phyloP scores from a whole-genome alignment of 2,329 filamentous ascomycete genomes.

The Chalara sp. region DNA sequence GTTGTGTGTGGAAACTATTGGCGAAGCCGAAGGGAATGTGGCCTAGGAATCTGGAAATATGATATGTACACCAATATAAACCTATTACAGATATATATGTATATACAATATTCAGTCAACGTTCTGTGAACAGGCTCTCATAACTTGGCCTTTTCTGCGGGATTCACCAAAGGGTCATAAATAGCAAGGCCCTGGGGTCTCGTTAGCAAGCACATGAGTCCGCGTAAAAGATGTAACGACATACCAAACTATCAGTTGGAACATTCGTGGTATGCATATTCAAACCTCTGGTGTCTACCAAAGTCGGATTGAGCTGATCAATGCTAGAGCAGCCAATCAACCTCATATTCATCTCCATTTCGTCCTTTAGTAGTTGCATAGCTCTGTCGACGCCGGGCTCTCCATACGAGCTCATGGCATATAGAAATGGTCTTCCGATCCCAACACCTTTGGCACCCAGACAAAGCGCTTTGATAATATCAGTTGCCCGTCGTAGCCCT shows the following conservation, averaged over 20 bases:
- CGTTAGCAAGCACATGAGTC: slow-evolving; percentile 3
- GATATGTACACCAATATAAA: no score
- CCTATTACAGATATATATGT: no score
- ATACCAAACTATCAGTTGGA: slow-evolving; percentile 51
- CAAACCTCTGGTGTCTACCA: slow-evolving; percentile 74
- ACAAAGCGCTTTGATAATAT: slow-evolving; percentile 92
- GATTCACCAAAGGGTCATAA: slow-evolving; percentile 42
- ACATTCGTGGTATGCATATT: slow-evolving; percentile 50
- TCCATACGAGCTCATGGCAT: slow-evolving; percentile 92
- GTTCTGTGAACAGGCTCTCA: slow-evolving; percentile 15
- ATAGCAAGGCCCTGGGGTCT: slow-evolving; percentile 17
- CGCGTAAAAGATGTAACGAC: slow-evolving; percentile 7
- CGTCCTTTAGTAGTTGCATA: slow-evolving; percentile 88
- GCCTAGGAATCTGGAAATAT: no score
- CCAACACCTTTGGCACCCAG: slow-evolving; percentile 88
- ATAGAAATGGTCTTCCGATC: slow-evolving; percentile 90
- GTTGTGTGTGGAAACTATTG: no score
- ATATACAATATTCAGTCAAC: no score
- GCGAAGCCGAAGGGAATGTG: no score
- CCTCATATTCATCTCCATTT: slow-evolving; percentile 99
- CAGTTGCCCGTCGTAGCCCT: slow-evolving; percentile 81
- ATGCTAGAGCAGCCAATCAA: slow-evolving; percentile 74
- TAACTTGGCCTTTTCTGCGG: slow-evolving; percentile 40
- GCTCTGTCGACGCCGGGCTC: slow-evolving; percentile 80
- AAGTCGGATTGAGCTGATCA: slow-evolving; percentile 69